Evolutionary conservation across 768 basidiomycete genomes (phyloP).

Genomic region (Fistulinella prunicolor): DNA sequence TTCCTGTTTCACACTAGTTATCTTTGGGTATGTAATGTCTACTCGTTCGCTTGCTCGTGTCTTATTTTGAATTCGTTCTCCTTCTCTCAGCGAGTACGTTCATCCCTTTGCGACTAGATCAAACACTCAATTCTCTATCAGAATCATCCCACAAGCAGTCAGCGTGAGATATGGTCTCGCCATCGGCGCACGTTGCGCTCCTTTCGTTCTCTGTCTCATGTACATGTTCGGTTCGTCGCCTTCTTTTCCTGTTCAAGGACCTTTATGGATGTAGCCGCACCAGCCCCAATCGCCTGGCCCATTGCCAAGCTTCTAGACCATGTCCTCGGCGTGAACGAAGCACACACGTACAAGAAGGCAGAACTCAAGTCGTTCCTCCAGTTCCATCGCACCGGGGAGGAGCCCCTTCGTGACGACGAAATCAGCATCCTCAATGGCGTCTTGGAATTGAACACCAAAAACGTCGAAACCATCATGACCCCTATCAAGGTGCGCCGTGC

Average conservation of each 20-base stretch:
- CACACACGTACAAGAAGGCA: constrained; percentile 78
- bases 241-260: not conserved
- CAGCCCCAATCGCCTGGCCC: constrained; percentile 76
- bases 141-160: constrained; percentile 71
- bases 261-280: not conserved
- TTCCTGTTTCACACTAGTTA: constrained; percentile 43
- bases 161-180: constrained; percentile 75
- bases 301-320: constrained; percentile 72
- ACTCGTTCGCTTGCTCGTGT: not conserved
- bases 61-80: not conserved
- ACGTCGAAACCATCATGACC: constrained; percentile 79
- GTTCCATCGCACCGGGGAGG: constrained; percentile 75
- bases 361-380: constrained; percentile 76
- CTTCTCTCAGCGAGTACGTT: constrained; percentile 37
- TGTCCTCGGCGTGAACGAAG: constrained; percentile 72
- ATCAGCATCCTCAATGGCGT: constrained; percentile 80
- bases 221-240: constrained; percentile 44
- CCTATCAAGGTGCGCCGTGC: constrained; percentile 52
- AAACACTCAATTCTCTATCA: constrained; percentile 26
- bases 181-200: constrained; percentile 76
- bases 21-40: constrained; percentile 66
- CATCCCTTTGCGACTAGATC: no score
- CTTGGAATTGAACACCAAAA: constrained; percentile 72
- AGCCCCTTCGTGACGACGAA: constrained; percentile 75
- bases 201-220: constrained; percentile 73